Evolutionary conservation across 2,329 filamentous ascomycete genomes (phyloP).

Genomic region (Lachnellula suecica): DNA sequence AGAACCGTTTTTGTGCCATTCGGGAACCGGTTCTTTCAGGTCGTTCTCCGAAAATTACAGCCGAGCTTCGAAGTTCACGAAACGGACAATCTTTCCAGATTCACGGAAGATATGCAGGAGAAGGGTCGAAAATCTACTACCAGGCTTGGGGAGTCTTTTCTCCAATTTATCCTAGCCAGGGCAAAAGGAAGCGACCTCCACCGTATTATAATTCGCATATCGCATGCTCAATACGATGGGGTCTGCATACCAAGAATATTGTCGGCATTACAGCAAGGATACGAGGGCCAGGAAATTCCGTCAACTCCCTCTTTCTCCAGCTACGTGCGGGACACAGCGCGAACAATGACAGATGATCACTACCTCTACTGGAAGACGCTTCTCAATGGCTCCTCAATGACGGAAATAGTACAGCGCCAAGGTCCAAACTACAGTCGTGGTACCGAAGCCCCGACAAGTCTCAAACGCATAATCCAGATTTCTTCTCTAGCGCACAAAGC

Average conservation of each 20-base stretch:
- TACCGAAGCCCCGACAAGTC: conserved; percentile 3
- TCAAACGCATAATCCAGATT: conserved; percentile 8
- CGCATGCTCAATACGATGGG: conserved; percentile 61
- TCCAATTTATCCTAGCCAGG: not conserved
- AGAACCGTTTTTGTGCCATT: conserved; percentile 7
- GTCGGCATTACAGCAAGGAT: conserved; percentile 17
- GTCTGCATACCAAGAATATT: conserved; percentile 50
- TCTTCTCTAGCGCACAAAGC: conserved; percentile 18
- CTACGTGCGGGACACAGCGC: conserved; percentile 32
- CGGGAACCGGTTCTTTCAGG: conserved; percentile 5
- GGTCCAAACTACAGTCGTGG: conserved; percentile 11
- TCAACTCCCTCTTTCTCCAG: conserved; percentile 38
- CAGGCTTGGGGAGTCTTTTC: not conserved
- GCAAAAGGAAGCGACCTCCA: conserved; percentile 11
- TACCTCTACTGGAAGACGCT: conserved; percentile 44
- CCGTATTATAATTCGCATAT: conserved; percentile 41
- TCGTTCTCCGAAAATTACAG: conserved; percentile 7
- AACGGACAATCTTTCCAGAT: not conserved
- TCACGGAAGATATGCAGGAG: not conserved
- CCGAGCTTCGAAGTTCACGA: conserved; percentile 8
- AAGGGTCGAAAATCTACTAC: not conserved
- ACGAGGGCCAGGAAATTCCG: conserved; percentile 35
- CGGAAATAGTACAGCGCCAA: conserved; percentile 7
- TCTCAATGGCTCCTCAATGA: conserved; percentile 36
- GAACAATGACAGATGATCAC: conserved; percentile 31